Evolutionary conservation across 2,329 filamentous ascomycete species (phyloP).

Genomic region (Colletotrichum neosansevieriae): DNA sequence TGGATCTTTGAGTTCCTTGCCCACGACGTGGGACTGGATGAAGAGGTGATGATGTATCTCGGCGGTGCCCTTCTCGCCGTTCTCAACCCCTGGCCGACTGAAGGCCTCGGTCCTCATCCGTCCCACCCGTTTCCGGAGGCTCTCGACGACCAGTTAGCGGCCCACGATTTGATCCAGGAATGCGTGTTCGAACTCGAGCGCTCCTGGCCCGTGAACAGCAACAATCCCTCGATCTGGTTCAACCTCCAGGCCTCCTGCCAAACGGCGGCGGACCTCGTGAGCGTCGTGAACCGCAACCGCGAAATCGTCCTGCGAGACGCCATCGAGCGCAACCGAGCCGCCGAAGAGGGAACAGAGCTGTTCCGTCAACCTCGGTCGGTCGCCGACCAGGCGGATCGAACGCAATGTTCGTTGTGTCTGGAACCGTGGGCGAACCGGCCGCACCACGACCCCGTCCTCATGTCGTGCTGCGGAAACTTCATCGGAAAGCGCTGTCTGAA

Average conservation of each 20-base stretch:
- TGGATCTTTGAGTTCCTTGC: conserved; percentile 32
- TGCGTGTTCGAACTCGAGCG: conserved; percentile 31
- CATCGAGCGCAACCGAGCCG: not conserved
- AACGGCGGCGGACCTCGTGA: not conserved
- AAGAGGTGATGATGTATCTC: conserved; percentile 27
- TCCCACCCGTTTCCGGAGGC: conserved; percentile 5
- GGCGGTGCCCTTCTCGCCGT: conserved; percentile 25
- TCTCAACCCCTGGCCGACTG: conserved; percentile 33
- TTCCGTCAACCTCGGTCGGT: not conserved
- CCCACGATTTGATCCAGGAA: conserved; percentile 26
- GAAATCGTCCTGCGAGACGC: conserved; percentile 5
- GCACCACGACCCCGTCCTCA: conserved; percentile 24
- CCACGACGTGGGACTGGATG: conserved; percentile 26
- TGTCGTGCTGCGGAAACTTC: conserved; percentile 26
- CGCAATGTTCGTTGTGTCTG: conserved; percentile 7
- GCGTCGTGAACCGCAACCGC: conserved; percentile 24
- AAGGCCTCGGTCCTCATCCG: not conserved
- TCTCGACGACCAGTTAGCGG: conserved; percentile 11
- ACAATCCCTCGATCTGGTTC: not conserved
- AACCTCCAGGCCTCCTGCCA: not conserved
- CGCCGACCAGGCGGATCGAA: not conserved
- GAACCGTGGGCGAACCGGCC: conserved; percentile 14
- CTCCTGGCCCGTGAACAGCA: conserved; percentile 19
- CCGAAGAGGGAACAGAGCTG: not conserved
- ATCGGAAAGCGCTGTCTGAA: conserved; percentile 32